Evolutionary conservation across 305 asterid genomes (phyloP).

Genomic region (Fraxinus nigra): DNA sequence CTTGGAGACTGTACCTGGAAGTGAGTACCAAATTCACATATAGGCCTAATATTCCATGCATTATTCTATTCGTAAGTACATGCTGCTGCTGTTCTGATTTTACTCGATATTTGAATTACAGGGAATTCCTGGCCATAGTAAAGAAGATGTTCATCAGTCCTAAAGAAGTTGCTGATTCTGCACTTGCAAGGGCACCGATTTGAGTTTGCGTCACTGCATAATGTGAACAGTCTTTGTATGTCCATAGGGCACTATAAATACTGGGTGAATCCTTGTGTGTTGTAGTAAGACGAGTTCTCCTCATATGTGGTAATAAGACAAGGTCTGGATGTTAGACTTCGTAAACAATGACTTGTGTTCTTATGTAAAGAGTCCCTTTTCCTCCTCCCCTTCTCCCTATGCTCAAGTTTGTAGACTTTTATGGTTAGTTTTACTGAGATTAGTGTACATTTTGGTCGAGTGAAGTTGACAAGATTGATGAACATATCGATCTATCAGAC

Average conservation of each 20-base stretch:
- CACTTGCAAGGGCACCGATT: neutral
- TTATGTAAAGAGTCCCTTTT: neutral
- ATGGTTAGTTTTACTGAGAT: neutral
- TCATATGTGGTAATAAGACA: neutral
- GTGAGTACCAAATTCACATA: neutral
- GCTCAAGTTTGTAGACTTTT: neutral
- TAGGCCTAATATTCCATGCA: neutral
- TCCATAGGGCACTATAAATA: neutral
- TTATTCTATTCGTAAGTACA: neutral
- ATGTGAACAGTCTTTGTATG: neutral
- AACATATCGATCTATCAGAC: neutral
- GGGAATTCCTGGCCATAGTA: slow-evolving; percentile 8
- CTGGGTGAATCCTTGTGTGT: neutral
- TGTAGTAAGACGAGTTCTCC: neutral
- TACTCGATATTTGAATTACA: neutral
- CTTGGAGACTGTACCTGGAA: neutral
- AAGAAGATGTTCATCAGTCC: slow-evolving; percentile 10
- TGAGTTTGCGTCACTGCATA: neutral
- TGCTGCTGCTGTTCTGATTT: neutral
- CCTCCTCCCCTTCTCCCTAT: neutral
- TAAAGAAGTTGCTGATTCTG: neutral
- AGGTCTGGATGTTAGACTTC: neutral
- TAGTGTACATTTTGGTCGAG: neutral
- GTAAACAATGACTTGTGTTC: neutral
- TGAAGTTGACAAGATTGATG: neutral